Evolutionary conservation across 331 rosid species (phyloP).

Genomic region (Rhamnella rubrinervis): DNA sequence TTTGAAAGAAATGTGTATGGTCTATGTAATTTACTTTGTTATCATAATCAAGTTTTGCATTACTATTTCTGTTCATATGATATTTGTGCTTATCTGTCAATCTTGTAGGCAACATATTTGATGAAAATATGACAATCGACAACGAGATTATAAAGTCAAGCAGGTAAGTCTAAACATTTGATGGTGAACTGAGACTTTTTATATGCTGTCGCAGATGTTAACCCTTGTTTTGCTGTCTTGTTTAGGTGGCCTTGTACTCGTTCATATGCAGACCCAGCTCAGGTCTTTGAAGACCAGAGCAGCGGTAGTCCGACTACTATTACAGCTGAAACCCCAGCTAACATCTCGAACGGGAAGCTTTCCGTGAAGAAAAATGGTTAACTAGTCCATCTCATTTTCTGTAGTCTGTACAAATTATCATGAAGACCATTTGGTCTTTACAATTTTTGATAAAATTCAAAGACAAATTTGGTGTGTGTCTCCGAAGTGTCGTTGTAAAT

Average conservation of each 20-base stretch:
- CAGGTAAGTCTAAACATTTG: constrained; percentile 36
- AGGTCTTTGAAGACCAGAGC: constrained; percentile 44
- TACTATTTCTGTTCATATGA: not conserved
- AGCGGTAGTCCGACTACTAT: constrained; percentile 21
- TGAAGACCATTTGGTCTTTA: too few relatives aligned
- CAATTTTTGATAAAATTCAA: too few relatives aligned
- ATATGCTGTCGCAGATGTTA: not conserved
- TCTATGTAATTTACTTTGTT: not conserved
- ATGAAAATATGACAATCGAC: constrained; percentile 28
- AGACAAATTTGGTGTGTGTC: too few relatives aligned
- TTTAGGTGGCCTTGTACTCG: constrained; percentile 52
- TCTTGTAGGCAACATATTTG: constrained; percentile 46
- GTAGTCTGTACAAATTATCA: not conserved
- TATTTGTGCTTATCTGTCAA: not conserved
- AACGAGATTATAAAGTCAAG: constrained; percentile 49
- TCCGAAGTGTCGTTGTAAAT: too few relatives aligned
- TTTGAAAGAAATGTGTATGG: not conserved
- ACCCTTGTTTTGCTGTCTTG: constrained; percentile 2
- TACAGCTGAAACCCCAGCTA: constrained; percentile 15
- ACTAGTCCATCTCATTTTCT: constrained; percentile 9
- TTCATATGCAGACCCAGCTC: constrained; percentile 51
- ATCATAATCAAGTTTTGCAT: not conserved
- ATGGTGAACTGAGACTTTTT: not conserved
- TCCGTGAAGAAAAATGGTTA: constrained; percentile 33
- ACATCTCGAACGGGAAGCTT: constrained; percentile 43